A percentile compares a stretch with the other conserved stretches of the same genome.
Evolutionary conservation across 2,329 filamentous ascomycete genomes (phyloP).

Genomic region (Fusarium napiforme): DNA sequence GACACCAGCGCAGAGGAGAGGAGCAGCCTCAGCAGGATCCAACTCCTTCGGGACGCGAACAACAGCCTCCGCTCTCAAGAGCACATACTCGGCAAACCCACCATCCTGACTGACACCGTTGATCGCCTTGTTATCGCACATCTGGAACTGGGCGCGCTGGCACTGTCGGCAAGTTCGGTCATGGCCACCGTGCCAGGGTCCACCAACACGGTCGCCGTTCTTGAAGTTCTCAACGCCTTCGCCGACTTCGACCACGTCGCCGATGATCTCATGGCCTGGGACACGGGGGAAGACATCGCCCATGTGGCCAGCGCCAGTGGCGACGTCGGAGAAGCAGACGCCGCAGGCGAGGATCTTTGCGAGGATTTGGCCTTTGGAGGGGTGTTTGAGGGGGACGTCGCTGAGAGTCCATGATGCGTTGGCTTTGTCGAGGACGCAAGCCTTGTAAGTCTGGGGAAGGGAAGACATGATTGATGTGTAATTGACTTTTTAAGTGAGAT

Average conservation of each 20-base stretch:
- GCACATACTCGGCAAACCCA: constrained; percentile 74
- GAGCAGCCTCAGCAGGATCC: constrained; percentile 65
- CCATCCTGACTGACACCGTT: constrained; percentile 76
- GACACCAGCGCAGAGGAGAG: constrained; percentile 73
- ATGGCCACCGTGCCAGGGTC: constrained; percentile 62
- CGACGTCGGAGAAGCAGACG: constrained; percentile 73
- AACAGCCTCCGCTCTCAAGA: constrained; percentile 69
- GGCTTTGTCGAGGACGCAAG: constrained; percentile 67
- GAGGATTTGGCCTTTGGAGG: constrained; percentile 68
- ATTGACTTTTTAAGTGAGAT: background rate
- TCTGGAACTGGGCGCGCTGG: constrained; percentile 72
- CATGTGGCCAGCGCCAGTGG: constrained; percentile 59
- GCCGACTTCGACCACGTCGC: constrained; percentile 71
- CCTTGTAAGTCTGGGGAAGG: constrained; percentile 75
- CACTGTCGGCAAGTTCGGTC: constrained; percentile 71
- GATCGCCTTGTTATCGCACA: constrained; percentile 70
- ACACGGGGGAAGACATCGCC: constrained; percentile 69
- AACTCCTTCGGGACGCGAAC: constrained; percentile 65
- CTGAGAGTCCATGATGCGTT: constrained; percentile 66
- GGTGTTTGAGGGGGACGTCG: constrained; percentile 67
- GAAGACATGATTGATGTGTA: constrained; percentile 42
- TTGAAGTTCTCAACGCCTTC: constrained; percentile 67
- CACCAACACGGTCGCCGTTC: constrained; percentile 73
- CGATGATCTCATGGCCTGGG: constrained; percentile 79
- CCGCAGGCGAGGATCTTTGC: constrained; percentile 79